Evolutionary conservation across 169 alveolate genomes (phyloP).

Genomic region (Eimeria mitis): DNA sequence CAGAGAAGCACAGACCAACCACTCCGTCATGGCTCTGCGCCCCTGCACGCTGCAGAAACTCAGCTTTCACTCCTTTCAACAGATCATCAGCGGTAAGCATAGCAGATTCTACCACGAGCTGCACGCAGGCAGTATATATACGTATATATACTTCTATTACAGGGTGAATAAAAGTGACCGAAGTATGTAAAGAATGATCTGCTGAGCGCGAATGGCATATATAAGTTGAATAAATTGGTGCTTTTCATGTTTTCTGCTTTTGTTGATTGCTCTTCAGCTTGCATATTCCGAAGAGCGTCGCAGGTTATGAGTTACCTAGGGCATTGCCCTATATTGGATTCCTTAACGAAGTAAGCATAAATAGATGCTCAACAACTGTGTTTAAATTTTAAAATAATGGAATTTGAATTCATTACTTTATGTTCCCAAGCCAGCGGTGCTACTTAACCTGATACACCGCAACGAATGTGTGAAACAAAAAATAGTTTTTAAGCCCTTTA

Average conservation of each 20-base stretch:
- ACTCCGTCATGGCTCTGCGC: constrained; percentile 49
- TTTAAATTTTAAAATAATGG: too few relatives aligned
- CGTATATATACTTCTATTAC: too few relatives aligned
- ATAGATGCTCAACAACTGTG: background rate
- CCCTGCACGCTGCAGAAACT: constrained; percentile 69
- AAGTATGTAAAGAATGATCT: too few relatives aligned
- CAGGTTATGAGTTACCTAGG: constrained; percentile 54
- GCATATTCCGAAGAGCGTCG: constrained; percentile 61
- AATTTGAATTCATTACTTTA: too few relatives aligned
- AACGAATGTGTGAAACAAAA: too few relatives aligned
- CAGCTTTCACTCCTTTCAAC: constrained; percentile 71
- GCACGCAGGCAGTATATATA: background rate
- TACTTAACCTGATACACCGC: too few relatives aligned
- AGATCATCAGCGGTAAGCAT: constrained; percentile 42
- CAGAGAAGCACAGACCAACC: constrained; percentile 39
- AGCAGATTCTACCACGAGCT: too few relatives aligned
- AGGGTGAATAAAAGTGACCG: too few relatives aligned
- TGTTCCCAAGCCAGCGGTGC: too few relatives aligned
- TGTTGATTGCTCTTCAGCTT: constrained; percentile 3
- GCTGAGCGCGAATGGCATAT: too few relatives aligned
- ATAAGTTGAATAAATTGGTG: background rate
- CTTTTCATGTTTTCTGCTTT: background rate
- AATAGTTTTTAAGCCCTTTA: background rate
- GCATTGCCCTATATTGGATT: constrained; percentile 51
- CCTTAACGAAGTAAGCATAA: constrained; percentile 60